Conservation (phyloP, 495 filamentous ascomycete species). For the Penicillium lagena region DNA sequence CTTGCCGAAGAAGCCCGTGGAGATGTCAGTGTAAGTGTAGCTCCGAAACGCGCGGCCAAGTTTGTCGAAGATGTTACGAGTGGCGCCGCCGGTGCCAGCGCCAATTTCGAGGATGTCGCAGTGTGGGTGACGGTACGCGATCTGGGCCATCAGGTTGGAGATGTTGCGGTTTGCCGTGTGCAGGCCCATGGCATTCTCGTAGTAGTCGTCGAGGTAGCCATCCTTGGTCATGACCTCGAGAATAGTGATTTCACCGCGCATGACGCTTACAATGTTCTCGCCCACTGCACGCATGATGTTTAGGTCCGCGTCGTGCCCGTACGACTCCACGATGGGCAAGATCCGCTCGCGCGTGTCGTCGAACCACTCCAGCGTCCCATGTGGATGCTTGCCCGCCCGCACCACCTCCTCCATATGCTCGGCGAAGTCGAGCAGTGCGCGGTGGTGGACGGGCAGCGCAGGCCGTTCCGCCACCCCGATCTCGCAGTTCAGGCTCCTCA, state of each 20-base stretch:
- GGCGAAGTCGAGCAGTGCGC: conserved; percentile 9
- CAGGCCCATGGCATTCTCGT: conserved; percentile 16
- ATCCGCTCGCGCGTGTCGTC: conserved; percentile 29
- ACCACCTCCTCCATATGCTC: conserved; percentile 5
- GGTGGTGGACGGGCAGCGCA: conserved; percentile 1
- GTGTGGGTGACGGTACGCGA: conserved; percentile 25
- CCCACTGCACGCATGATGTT: conserved; percentile 22
- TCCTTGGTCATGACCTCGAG: conserved; percentile 37
- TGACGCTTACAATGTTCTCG: conserved; percentile 24
- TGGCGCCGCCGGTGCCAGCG: conserved; percentile 38
- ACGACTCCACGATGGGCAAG: conserved; percentile 24
- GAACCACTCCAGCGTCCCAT: conserved; percentile 21
- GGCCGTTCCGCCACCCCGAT: neutral
- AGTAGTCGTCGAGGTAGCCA: conserved; percentile 31
- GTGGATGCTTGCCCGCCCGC: conserved; percentile 7
- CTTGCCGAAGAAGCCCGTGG: conserved; percentile 31
- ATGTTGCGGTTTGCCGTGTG: conserved; percentile 10
- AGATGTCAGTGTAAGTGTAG: conserved; percentile 51
- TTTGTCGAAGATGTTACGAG: conserved; percentile 19
- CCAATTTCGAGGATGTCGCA: conserved; percentile 28
- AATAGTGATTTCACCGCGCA: conserved; percentile 30
- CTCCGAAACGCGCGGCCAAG: conserved; percentile 8
- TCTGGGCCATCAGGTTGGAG: conserved; percentile 18
- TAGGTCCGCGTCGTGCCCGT: conserved; percentile 9
- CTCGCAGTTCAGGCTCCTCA: conserved; percentile 3